Conservation (phyloP, 2,329 filamentous ascomycete genomes). For the Didymella pinodella region DNA sequence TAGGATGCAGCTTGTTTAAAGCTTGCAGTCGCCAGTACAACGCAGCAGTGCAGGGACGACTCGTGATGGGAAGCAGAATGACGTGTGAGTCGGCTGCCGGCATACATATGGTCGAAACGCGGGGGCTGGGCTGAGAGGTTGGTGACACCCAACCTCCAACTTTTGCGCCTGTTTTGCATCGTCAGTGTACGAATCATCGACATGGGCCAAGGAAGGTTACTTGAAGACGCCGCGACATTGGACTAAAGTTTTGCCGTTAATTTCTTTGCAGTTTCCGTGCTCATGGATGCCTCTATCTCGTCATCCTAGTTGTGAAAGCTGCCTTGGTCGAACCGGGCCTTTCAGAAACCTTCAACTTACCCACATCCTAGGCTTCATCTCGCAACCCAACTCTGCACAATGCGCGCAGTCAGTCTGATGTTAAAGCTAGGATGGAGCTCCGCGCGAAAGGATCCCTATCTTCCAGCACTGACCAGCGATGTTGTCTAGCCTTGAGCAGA, state of each 20-base stretch:
- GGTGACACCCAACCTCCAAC: constrained; percentile 14
- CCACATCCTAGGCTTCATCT: not conserved
- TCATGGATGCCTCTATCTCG: constrained; percentile 9
- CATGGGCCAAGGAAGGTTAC: constrained; percentile 3
- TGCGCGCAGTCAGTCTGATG: not conserved
- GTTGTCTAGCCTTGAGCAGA: not conserved
- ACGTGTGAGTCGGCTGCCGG: constrained; percentile 16
- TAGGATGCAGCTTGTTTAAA: constrained; percentile 16
- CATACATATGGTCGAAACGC: constrained; percentile 10
- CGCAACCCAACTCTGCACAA: not conserved
- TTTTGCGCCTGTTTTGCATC: constrained; percentile 16
- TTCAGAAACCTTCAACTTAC: not conserved
- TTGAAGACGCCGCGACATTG: not conserved
- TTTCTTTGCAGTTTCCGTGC: not conserved
- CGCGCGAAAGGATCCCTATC: not conserved
- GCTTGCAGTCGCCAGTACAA: constrained; percentile 18
- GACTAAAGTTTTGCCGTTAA: constrained; percentile 1
- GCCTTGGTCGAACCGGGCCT: constrained; percentile 15
- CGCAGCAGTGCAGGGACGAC: constrained; percentile 21
- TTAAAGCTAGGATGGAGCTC: not conserved
- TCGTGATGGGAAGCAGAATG: constrained; percentile 18
- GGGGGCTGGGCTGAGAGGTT: constrained; percentile 16
- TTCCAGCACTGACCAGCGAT: constrained; percentile 2
- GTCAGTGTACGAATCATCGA: constrained; percentile 8
- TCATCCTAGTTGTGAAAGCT: constrained; percentile 12